Evolutionary conservation across 495 filamentous ascomycete species (phyloP).

Genomic region (Penicillium paradoxum): DNA sequence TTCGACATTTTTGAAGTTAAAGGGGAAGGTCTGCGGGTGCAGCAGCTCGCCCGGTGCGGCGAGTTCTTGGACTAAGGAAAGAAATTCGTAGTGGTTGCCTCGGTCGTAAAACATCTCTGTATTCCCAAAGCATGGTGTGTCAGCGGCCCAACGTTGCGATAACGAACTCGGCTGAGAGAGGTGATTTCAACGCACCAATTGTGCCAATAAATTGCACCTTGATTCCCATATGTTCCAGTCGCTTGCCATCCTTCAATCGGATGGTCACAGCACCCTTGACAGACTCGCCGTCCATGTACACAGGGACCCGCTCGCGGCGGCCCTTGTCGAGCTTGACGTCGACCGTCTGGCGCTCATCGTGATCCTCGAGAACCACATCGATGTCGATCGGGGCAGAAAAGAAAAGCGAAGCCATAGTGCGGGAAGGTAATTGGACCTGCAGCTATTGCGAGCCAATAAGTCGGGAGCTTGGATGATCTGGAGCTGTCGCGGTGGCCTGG

Average conservation of each 20-base stretch:
- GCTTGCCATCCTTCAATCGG: conserved; percentile 95
- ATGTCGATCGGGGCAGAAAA: conserved; percentile 98
- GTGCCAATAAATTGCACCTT: conserved; percentile 99
- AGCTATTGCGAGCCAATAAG: conserved; percentile 3
- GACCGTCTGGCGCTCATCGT: conserved; percentile 88
- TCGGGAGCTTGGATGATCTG: conserved; percentile 4
- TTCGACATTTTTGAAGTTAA: conserved; percentile 99
- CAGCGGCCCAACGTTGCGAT: not conserved
- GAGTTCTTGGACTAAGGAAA: conserved; percentile 91
- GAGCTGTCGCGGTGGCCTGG: conserved; percentile 12
- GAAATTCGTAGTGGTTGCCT: conserved; percentile 98
- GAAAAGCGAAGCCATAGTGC: conserved; percentile 84
- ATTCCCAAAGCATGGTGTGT: not conserved
- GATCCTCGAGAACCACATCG: conserved; percentile 93
- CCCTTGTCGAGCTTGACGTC: conserved; percentile 98
- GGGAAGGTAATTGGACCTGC: conserved; percentile 9
- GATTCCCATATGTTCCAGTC: conserved; percentile 96
- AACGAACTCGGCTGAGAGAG: not conserved
- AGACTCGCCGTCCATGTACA: conserved; percentile 97
- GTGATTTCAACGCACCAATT: conserved; percentile 59
- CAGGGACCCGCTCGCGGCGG: conserved; percentile 87
- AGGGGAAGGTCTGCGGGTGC: conserved; percentile 97
- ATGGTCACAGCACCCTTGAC: conserved; percentile 94
- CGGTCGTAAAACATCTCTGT: conserved; percentile 99
- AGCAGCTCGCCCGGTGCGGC: conserved; percentile 95